phyloP scores from a whole-genome alignment of 2,329 filamentous ascomycete species.

The Colletotrichum abscissum region DNA sequence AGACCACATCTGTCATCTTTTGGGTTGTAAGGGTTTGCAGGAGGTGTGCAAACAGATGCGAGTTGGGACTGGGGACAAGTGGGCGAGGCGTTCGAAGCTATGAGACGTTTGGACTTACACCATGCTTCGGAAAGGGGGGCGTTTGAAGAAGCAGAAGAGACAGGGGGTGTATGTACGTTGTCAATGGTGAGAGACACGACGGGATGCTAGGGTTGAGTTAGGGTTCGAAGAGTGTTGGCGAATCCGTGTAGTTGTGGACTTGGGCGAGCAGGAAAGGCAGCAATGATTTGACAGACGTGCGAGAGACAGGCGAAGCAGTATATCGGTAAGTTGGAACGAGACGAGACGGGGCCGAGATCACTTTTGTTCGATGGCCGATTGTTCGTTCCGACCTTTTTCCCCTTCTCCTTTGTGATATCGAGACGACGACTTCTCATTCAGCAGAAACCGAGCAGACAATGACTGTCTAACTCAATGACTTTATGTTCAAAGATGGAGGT shows the following conservation, averaged over 20 bases:
- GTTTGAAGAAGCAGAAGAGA: conserved; percentile 23
- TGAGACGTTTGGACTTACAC: conserved; percentile 35
- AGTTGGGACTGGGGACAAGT: conserved; percentile 21
- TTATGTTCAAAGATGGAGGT: conserved; percentile 35
- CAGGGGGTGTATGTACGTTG: conserved; percentile 14
- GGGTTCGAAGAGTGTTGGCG: background rate
- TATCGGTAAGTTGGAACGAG: conserved; percentile 26
- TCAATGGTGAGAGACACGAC: conserved; percentile 29
- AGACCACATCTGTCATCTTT: conserved; percentile 36
- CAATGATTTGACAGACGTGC: background rate
- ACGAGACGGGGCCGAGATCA: conserved; percentile 20
- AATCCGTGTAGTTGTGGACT: conserved; percentile 9
- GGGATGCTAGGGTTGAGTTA: conserved; percentile 16
- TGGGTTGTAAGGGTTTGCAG: conserved; percentile 4
- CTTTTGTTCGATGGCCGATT: conserved; percentile 23
- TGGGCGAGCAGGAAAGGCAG: conserved; percentile 15
- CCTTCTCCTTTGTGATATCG: conserved; percentile 25
- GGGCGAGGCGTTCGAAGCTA: conserved; percentile 21
- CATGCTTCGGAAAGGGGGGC: conserved; percentile 28
- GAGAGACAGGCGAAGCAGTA: conserved; percentile 23
- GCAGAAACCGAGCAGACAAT: conserved; percentile 36
- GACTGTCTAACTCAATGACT: conserved; percentile 37
- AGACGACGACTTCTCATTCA: conserved; percentile 22
- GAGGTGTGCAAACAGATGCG: conserved; percentile 33
- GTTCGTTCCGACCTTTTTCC: conserved; percentile 18